Evolutionary conservation across 139 green algal genomes (phyloP).

Genomic region (Chlorella sp.): DNA sequence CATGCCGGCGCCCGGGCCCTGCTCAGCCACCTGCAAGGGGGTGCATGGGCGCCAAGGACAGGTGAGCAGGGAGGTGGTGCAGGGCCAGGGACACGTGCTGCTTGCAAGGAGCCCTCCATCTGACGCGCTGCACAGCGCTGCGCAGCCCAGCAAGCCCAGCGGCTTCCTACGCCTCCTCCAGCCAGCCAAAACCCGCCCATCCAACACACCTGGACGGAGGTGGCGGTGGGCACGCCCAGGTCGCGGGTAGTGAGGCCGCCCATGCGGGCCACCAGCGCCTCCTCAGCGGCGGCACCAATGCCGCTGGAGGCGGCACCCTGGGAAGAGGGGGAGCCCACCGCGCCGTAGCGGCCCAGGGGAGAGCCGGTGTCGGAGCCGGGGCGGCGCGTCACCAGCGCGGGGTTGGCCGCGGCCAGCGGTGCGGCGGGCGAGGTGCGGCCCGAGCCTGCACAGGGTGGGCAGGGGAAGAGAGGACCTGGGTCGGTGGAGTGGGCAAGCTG

Average conservation of each 20-base stretch:
- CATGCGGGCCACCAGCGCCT: slow-evolving; percentile 30
- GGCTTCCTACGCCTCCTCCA: too few relatives aligned
- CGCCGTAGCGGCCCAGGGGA: slow-evolving; percentile 40
- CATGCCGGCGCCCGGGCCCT: background rate
- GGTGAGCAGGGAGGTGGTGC: too few relatives aligned
- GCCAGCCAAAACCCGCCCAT: too few relatives aligned
- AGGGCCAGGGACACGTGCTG: background rate
- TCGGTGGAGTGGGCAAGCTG: too few relatives aligned
- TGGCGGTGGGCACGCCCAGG: background rate
- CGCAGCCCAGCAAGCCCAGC: too few relatives aligned
- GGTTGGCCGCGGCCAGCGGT: slow-evolving; percentile 26
- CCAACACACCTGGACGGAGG: too few relatives aligned
- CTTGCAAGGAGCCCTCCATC: background rate
- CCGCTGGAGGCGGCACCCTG: slow-evolving; percentile 2
- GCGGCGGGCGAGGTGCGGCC: slow-evolving; percentile 12
- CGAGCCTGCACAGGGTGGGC: slow-evolving; percentile 7
- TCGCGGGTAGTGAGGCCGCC: slow-evolving; percentile 1
- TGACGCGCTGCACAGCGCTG: too few relatives aligned
- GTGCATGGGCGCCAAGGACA: too few relatives aligned
- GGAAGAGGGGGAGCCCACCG: slow-evolving; percentile 30
- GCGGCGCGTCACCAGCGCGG: background rate
- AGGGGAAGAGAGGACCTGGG: too few relatives aligned
- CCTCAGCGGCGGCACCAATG: slow-evolving; percentile 27
- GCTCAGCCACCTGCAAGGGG: background rate
- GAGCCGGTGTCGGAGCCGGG: slow-evolving; percentile 29